Percentiles rank a stretch among this genome's conserved stretches.
Conservation (phyloP, 495 filamentous ascomycete species). For the Trichoderma gamsii region DNA sequence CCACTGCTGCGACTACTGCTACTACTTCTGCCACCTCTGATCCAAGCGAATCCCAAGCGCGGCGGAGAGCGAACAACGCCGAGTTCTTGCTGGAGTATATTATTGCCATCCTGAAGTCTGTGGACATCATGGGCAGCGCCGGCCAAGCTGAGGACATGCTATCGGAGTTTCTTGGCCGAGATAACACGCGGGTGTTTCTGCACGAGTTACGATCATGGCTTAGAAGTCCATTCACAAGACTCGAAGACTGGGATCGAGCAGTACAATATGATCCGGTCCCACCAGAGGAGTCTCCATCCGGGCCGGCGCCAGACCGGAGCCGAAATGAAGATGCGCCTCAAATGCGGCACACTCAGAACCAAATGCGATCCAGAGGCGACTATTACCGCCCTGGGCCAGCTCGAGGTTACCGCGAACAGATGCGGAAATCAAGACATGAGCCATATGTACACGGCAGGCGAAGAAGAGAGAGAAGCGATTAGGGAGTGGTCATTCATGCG, state of each 20-base stretch:
- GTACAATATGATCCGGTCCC: conserved; percentile 56
- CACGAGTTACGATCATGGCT: conserved; percentile 81
- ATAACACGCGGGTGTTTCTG: conserved; percentile 71
- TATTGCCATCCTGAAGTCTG: conserved; percentile 78
- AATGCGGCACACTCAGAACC: neutral
- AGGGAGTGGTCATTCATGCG: neutral
- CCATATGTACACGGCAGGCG: conserved; percentile 14
- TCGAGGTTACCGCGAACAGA: neutral
- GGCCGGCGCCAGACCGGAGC: too few relatives aligned
- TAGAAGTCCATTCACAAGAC: conserved; percentile 62
- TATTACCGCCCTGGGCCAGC: neutral
- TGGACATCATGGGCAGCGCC: conserved; percentile 79
- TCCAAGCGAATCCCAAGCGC: conserved; percentile 26
- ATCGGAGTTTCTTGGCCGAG: conserved; percentile 75
- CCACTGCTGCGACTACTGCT: conserved; percentile 26
- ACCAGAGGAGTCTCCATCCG: neutral
- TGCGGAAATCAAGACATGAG: neutral
- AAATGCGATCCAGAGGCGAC: neutral
- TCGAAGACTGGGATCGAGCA: conserved; percentile 74
- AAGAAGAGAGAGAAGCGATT: neutral
- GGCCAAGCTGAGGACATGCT: conserved; percentile 86
- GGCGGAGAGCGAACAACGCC: conserved; percentile 62
- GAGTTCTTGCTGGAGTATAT: conserved; percentile 90
- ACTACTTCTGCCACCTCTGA: conserved; percentile 15
- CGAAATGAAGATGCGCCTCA: conserved; percentile 1